These are phyloP conservation scores for Tetradesmus obliquus DNA, from an alignment of 139 green algal genomes.

Conservation along the genomic window DNA sequence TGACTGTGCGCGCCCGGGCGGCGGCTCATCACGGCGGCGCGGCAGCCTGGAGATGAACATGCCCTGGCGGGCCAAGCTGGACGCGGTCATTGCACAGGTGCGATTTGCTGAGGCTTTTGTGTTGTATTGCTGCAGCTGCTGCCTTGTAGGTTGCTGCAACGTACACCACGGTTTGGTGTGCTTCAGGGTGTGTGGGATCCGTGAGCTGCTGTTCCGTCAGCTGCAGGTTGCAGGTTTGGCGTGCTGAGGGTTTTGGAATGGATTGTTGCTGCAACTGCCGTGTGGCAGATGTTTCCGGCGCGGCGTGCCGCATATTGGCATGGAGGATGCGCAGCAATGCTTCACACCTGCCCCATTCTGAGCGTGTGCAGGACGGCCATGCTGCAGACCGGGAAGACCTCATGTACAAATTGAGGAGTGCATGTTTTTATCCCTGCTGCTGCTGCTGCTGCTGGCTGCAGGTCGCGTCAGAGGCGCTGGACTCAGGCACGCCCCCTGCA, in stretches of 20 bases:
- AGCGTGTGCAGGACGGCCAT: too few relatives aligned
- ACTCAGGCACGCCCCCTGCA: neutral
- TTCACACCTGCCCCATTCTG: too few relatives aligned
- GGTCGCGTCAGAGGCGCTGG: neutral
- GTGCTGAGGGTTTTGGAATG: too few relatives aligned
- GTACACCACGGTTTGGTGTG: neutral
- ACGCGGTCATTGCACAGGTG: conserved; percentile 32
- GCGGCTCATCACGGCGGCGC: neutral
- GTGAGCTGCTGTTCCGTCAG: neutral
- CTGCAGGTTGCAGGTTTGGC: neutral
- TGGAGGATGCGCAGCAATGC: too few relatives aligned
- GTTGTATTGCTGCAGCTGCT: neutral
- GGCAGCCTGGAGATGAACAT: conserved; percentile 43
- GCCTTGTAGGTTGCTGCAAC: neutral
- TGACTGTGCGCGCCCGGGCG: neutral
- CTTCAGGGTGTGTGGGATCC: neutral
- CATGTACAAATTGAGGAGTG: too few relatives aligned
- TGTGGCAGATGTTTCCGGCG: too few relatives aligned
- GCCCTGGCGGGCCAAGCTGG: conserved; percentile 31
- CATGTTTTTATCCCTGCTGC: too few relatives aligned
- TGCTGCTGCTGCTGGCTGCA: neutral
- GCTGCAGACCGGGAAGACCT: too few relatives aligned
- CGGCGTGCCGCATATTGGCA: too few relatives aligned
- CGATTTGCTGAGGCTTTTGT: neutral
- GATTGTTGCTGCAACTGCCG: too few relatives aligned